phyloP scores from a whole-genome alignment of 2,329 filamentous ascomycete genomes.

The Pseudogymnoascus sp. region DNA sequence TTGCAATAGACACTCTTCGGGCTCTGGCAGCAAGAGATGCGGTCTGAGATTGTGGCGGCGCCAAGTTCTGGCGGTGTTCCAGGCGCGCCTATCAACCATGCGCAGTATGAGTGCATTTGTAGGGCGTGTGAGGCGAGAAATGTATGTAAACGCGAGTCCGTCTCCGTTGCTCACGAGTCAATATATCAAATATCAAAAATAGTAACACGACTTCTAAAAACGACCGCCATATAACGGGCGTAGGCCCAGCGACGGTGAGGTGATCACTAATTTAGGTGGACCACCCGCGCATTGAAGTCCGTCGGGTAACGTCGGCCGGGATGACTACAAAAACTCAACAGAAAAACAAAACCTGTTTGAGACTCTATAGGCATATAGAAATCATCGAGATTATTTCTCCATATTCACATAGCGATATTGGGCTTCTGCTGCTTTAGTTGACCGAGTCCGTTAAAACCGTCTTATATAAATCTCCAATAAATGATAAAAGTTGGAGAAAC shows the following conservation, averaged over 20 bases:
- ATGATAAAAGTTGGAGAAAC: conserved; percentile 3
- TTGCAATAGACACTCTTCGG: conserved; percentile 32
- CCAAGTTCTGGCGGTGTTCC: conserved; percentile 12
- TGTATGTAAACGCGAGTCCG: neutral
- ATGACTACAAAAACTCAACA: neutral
- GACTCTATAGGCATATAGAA: neutral
- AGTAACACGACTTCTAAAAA: neutral
- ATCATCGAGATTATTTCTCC: neutral
- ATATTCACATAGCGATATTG: neutral
- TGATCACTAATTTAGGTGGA: neutral
- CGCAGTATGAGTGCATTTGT: neutral
- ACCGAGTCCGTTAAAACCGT: neutral
- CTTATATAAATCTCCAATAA: conserved; percentile 7
- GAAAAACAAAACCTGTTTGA: conserved; percentile 8
- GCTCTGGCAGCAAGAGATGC: conserved; percentile 19
- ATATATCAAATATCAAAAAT: neutral
- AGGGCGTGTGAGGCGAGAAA: neutral
- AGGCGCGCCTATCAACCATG: neutral
- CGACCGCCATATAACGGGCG: neutral
- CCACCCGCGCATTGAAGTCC: conserved; percentile 3
- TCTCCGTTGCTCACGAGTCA: neutral
- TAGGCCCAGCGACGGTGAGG: neutral
- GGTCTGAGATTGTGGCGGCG: neutral
- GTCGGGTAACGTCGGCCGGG: neutral
- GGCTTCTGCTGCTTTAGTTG: neutral